Percentiles rank a stretch among this genome's conserved stretches.
Conservation (phyloP, 2,329 filamentous ascomycete species). For the Ceratocystis ficicola region DNA sequence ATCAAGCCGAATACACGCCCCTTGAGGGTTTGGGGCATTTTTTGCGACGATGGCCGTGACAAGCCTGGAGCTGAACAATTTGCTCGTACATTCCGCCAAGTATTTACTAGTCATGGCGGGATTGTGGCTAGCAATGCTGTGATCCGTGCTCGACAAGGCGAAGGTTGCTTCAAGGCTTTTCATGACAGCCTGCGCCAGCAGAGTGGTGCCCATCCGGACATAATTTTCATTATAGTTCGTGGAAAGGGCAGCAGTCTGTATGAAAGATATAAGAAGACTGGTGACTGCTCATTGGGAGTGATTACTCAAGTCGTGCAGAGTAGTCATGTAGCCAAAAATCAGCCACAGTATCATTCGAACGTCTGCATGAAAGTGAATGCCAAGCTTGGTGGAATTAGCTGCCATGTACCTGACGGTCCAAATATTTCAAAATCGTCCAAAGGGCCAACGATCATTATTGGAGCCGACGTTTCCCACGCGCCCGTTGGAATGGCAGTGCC, state of each 20-base stretch:
- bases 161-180: neutral
- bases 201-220: neutral
- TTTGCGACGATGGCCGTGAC: conserved; percentile 37
- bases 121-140: conserved; percentile 30
- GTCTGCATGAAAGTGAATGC: conserved; percentile 95
- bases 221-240: conserved; percentile 28
- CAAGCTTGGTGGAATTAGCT: conserved; percentile 79
- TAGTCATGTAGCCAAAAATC: conserved; percentile 58
- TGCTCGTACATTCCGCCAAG: conserved; percentile 33
- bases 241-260: conserved; percentile 53
- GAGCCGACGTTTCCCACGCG: conserved; percentile 80
- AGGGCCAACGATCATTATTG: conserved; percentile 62
- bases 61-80: conserved; percentile 30
- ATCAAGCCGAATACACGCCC: conserved; percentile 47
- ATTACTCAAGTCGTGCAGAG: conserved; percentile 71
- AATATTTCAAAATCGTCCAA: neutral
- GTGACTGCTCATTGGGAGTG: conserved; percentile 73
- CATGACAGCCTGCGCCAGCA: neutral
- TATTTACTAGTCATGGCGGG: conserved; percentile 42
- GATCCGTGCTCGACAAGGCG: conserved; percentile 26
- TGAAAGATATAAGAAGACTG: conserved; percentile 75
- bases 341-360: conserved; percentile 77
- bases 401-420: conserved; percentile 30
- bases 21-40: conserved; percentile 62
- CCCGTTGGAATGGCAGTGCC: conserved; percentile 52